A percentile compares a stretch with the other conserved stretches of the same genome.
phyloP scores from a whole-genome alignment of 495 filamentous ascomycete genomes.

The Cetradonia linearis region DNA sequence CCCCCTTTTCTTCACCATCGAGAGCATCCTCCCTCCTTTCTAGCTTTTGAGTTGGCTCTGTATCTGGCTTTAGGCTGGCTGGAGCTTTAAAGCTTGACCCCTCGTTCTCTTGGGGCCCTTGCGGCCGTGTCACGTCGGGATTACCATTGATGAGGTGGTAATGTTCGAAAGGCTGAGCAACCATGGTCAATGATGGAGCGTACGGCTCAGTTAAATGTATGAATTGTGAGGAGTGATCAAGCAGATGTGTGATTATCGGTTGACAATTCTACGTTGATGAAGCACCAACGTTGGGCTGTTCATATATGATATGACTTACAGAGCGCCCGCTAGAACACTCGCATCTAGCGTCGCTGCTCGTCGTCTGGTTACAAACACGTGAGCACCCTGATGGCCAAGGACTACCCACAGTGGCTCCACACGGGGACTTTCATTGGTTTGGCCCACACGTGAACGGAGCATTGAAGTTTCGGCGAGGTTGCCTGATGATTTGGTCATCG shows the following conservation, averaged over 20 bases:
- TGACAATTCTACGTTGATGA: not conserved
- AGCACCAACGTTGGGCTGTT: not conserved
- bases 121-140: not conserved
- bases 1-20: not conserved
- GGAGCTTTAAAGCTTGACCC: not conserved
- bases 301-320: not conserved
- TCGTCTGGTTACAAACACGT: not conserved
- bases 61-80: not conserved
- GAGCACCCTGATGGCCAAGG: not conserved
- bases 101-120: not conserved
- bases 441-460: not conserved
- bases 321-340: not conserved
- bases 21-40: not conserved
- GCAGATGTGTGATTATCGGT: not conserved
- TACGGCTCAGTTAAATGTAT: not conserved
- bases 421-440: not conserved
- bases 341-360: not conserved
- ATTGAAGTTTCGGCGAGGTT: not conserved
- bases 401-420: slow-evolving; percentile 2
- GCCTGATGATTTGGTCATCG: not conserved
- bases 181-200: not conserved
- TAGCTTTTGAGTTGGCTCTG: not conserved
- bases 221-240: not conserved
- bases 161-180: not conserved
- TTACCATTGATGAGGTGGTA: not conserved